Conservation (phyloP, 139 green algal species). For the Picochlorum sp. region DNA sequence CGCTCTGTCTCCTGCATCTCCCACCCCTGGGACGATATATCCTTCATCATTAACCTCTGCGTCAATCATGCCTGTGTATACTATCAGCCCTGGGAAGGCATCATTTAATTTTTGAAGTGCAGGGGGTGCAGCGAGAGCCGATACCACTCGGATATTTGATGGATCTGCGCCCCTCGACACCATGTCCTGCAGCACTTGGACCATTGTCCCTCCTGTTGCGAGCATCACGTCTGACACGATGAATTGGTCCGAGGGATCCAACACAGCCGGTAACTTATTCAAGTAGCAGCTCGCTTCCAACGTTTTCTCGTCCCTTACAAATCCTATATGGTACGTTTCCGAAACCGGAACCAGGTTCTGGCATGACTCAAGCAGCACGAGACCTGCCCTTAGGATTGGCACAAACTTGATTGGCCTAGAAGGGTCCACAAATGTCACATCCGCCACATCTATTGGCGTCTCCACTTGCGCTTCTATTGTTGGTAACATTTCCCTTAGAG, state of each 20-base stretch:
- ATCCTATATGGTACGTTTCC: constrained; percentile 84
- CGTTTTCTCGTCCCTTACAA: constrained; percentile 74
- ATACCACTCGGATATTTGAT: constrained; percentile 61
- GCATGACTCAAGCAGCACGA: constrained; percentile 76
- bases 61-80: constrained; percentile 89
- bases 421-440: constrained; percentile 72
- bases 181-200: constrained; percentile 62
- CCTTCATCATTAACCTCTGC: constrained; percentile 79
- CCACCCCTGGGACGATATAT: constrained; percentile 87
- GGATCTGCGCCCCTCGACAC: constrained; percentile 51
- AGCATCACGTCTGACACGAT: constrained; percentile 85
- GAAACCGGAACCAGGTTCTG: constrained; percentile 57
- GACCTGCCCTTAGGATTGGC: constrained; percentile 77
- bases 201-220: constrained; percentile 73
- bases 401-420: constrained; percentile 79
- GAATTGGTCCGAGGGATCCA: constrained; percentile 59
- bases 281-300: constrained; percentile 77
- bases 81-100: constrained; percentile 52
- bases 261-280: constrained; percentile 81
- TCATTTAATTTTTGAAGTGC: constrained; percentile 69
- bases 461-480: constrained; percentile 68
- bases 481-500: constrained; percentile 71
- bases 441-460: constrained; percentile 66
- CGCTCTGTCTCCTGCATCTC: constrained; percentile 81
- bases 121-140: constrained; percentile 60